Conservation (phyloP, 192 early-diverging fungal species). For the Coemansia sp. region DNA sequence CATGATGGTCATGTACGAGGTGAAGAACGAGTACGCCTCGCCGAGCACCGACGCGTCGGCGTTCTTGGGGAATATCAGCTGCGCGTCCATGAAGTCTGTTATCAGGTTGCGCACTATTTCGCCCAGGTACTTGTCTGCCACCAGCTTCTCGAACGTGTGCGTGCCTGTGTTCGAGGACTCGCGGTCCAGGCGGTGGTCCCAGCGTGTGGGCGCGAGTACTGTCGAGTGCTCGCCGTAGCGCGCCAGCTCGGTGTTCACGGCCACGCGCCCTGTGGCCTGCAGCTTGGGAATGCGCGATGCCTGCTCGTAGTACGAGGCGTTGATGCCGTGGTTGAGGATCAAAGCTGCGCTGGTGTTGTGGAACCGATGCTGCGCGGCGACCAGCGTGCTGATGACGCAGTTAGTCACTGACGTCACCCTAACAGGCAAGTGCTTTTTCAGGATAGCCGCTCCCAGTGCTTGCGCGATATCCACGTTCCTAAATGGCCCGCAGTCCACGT, state of each 20-base stretch:
- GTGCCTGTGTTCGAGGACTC: slow-evolving; percentile 75
- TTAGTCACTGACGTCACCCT: slow-evolving; percentile 87
- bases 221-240: slow-evolving; percentile 72
- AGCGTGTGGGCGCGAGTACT: slow-evolving; percentile 74
- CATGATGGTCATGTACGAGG: slow-evolving; percentile 75
- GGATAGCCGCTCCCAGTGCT: slow-evolving; percentile 72
- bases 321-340: slow-evolving; percentile 94
- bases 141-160: slow-evolving; percentile 93
- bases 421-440: slow-evolving; percentile 70
- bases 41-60: slow-evolving; percentile 57
- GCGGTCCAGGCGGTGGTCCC: slow-evolving; percentile 82
- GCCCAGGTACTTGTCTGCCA: slow-evolving; percentile 94
- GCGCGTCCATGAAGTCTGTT: slow-evolving; percentile 79
- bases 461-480: slow-evolving; percentile 75
- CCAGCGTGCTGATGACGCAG: slow-evolving; percentile 90
- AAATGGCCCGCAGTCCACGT: slow-evolving; percentile 49
- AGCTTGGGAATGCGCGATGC: background rate
- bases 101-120: slow-evolving; percentile 84
- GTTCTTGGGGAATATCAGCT: slow-evolving; percentile 68
- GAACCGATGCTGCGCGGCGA: slow-evolving; percentile 81
- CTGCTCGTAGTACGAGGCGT: slow-evolving; percentile 90
- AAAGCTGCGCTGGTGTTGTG: slow-evolving; percentile 76
- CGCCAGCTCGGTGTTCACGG: slow-evolving; percentile 96
- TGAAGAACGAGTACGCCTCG: slow-evolving; percentile 72
- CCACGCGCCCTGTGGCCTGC: slow-evolving; percentile 57